Base-by-base conservation (phyloP, 2,329 filamentous ascomycete genomes). In the Arthrocladium fulminans region DNA sequence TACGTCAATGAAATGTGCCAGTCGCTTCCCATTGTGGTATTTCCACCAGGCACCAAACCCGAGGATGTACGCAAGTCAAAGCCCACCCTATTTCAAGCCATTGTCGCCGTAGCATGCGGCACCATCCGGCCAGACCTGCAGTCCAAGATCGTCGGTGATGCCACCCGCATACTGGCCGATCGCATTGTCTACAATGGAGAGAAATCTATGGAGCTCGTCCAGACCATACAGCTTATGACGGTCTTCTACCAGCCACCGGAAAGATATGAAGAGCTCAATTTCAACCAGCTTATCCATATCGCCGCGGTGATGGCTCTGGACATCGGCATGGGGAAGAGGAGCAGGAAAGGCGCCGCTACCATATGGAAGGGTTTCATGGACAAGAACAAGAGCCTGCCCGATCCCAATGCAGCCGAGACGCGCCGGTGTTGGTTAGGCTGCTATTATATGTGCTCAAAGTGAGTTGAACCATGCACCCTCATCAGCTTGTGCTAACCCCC, bases 161-260 rank as follows among this genome's bases (percentile, higher is more conserved):
- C 88, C 48, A 84, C 88, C 69, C 79, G 81, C 52, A 71, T 80
- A 9, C 76, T 92, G 47, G 86, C 85, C 2, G 83, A 92, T 38
- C 80, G 80, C 55, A 75, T 90, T 34, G 76, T 92, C 56, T 71
- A 88, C 24, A 76, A 78, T 5, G 87, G 86, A 10, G 81, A 88
- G 58, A 94, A 94, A 70, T 86, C 79, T 29, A 67, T 95, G 15
- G 88, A 94, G 64, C 71, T 94, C 5, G 79, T 94, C 7, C 88
- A 95, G 66, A 79, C 86, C 1, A 69, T 94, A 34, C 76, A 86
- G 50, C 71, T 94, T 2, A 74, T 80, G 5, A 80, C 83, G n/a
- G 76, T 88, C 17, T 94, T 88, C 86, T 94, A 94, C 63, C 81
- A 81, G 63, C 86, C 87, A 13, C 88, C 88, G 0, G 82, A 90